Evolutionary conservation across 192 early-diverging fungal genomes (phyloP).

Genomic region (Dissophora ornata): DNA sequence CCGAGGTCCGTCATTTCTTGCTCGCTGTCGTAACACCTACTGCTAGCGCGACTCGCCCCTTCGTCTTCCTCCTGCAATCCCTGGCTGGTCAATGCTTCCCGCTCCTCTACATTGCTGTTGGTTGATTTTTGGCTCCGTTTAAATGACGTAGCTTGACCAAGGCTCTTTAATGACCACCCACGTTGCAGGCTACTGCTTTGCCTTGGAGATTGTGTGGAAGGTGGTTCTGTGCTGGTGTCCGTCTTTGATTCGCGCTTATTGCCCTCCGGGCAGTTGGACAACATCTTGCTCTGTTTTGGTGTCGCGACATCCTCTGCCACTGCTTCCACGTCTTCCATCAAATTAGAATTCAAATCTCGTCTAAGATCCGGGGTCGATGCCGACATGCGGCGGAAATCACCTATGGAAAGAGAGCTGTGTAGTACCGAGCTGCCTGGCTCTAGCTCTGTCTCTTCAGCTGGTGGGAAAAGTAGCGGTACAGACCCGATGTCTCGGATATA

Average conservation of each 20-base stretch:
- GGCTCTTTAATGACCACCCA: constrained; percentile 34
- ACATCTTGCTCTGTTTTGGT: neutral
- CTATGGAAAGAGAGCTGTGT: neutral
- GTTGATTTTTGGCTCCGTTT: constrained; percentile 4
- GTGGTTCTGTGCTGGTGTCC: neutral
- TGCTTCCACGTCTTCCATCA: neutral
- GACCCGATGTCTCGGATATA: constrained; percentile 47
- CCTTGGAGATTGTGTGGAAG: neutral
- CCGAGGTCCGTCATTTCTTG: constrained; percentile 28
- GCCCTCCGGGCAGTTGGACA: neutral
- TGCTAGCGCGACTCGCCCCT: neutral
- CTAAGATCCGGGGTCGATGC: neutral
- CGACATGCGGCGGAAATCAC: neutral
- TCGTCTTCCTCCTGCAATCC: constrained; percentile 3
- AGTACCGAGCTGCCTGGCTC: neutral
- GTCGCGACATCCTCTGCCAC: neutral
- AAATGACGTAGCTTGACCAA: constrained; percentile 15
- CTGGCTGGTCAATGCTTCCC: constrained; percentile 22
- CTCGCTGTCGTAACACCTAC: constrained; percentile 14
- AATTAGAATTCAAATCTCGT: no score
- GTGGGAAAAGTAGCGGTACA: neutral
- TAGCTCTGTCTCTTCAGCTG: neutral
- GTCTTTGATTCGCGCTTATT: neutral
- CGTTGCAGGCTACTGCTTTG: constrained; percentile 2
- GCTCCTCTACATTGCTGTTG: constrained; percentile 21